Conservation (phyloP, 805 yeast genomes). For the Maudiozyma turicensis region DNA sequence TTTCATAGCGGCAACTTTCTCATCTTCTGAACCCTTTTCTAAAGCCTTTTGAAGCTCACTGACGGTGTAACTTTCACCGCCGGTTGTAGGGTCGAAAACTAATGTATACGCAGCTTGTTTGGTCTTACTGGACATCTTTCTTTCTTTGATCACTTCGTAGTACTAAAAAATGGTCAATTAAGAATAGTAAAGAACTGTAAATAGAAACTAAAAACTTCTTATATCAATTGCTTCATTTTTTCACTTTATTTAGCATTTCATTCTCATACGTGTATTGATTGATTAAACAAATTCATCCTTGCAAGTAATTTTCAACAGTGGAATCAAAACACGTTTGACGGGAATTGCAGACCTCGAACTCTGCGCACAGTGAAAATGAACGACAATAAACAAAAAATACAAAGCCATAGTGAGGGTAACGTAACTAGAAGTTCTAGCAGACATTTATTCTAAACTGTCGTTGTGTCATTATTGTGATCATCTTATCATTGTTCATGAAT, state of each 20-base stretch:
- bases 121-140: slow-evolving; percentile 1
- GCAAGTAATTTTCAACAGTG: background rate
- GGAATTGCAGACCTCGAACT: background rate
- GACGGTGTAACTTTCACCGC: slow-evolving; percentile 47
- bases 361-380: background rate
- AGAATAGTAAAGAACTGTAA: no score
- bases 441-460: no score
- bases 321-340: background rate
- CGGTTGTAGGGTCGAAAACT: slow-evolving; percentile 66
- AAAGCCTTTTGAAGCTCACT: slow-evolving; percentile 67
- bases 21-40: slow-evolving; percentile 84
- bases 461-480: no score
- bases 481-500: no score
- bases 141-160: background rate
- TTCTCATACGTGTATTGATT: no score
- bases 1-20: slow-evolving; percentile 84
- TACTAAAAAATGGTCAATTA: no score
- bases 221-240: no score
- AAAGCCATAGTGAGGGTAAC: background rate
- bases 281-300: background rate
- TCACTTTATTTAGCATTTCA: no score
- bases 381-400: background rate
- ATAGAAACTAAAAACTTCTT: no score
- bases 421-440: no score
- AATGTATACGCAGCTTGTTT: slow-evolving; percentile 55